Percentiles rank a stretch among this genome's conserved stretches.
Evolutionary conservation across 2,329 filamentous ascomycete species (phyloP).

Genomic region (Blastomyces silverae): DNA sequence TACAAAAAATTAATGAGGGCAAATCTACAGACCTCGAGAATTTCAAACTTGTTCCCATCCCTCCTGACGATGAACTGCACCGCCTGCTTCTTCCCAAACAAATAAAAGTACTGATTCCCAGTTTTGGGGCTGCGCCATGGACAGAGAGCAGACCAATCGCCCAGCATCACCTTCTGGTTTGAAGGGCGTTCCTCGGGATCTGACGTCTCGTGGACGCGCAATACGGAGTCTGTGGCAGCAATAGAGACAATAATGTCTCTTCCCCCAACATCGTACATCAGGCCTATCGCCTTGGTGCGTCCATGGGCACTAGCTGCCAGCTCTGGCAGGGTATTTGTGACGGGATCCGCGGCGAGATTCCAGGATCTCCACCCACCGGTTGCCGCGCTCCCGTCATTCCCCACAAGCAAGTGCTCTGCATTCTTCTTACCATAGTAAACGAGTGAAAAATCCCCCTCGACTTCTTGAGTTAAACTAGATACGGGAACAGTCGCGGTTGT

Average conservation of each 20-base stretch:
- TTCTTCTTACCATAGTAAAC: slow-evolving; percentile 33
- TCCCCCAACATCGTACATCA: slow-evolving; percentile 34
- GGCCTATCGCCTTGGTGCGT: slow-evolving; percentile 43
- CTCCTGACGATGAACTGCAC: slow-evolving; percentile 38
- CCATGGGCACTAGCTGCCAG: slow-evolving; percentile 34
- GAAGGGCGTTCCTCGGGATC: slow-evolving; percentile 30
- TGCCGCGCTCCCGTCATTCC: slow-evolving; percentile 43
- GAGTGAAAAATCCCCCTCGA: slow-evolving; percentile 42
- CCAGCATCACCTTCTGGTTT: slow-evolving; percentile 34
- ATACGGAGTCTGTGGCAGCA: slow-evolving; percentile 40
- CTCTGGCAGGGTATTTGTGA: slow-evolving; percentile 29
- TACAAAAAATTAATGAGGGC: neutral
- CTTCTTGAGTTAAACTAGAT: slow-evolving; percentile 31
- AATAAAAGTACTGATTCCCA: slow-evolving; percentile 41
- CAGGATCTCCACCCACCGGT: slow-evolving; percentile 42
- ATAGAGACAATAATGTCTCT: slow-evolving; percentile 41
- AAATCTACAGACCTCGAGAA: slow-evolving; percentile 34
- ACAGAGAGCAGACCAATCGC: slow-evolving; percentile 47
- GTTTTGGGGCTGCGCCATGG: slow-evolving; percentile 39
- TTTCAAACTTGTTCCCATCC: slow-evolving; percentile 26
- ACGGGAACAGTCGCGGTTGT: slow-evolving; percentile 26
- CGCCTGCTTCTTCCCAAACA: slow-evolving; percentile 42
- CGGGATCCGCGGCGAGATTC: slow-evolving; percentile 25
- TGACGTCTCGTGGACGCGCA: slow-evolving; percentile 38
- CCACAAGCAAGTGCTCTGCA: slow-evolving; percentile 36